These are phyloP conservation scores for Pleurotus citrinopileatus DNA, from an alignment of 768 basidiomycete genomes.

Conservation along the genomic window DNA sequence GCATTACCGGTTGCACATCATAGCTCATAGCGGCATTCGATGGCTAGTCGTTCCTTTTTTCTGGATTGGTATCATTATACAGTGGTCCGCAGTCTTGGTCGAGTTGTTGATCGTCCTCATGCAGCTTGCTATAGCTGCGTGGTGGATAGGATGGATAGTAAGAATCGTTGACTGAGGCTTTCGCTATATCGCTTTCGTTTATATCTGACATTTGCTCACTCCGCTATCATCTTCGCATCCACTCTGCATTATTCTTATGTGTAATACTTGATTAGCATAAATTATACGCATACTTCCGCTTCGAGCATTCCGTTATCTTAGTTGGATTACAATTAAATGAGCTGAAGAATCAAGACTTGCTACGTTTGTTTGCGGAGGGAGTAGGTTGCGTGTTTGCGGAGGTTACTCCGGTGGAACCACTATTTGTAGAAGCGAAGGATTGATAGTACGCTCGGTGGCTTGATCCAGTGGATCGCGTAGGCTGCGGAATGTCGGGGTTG, in stretches of 20 bases:
- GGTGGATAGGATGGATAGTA: slow-evolving; percentile 78
- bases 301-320: too few species aligned
- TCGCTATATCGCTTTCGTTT: background rate
- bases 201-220: slow-evolving; percentile 2
- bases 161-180: slow-evolving; percentile 32
- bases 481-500: slow-evolving; percentile 24
- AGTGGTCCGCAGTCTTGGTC: slow-evolving; percentile 63
- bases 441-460: background rate
- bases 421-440: background rate
- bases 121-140: slow-evolving; percentile 55
- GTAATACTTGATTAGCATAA: slow-evolving; percentile 1
- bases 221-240: slow-evolving; percentile 3
- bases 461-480: background rate
- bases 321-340: too few species aligned
- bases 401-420: background rate
- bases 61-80: slow-evolving; percentile 59
- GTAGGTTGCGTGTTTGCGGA: too few species aligned
- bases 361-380: too few species aligned
- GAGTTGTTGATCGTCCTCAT: slow-evolving; percentile 57
- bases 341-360: too few species aligned
- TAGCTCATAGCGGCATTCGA: slow-evolving; percentile 58
- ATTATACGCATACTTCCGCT: slow-evolving; percentile 5
- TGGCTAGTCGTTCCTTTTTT: slow-evolving; percentile 65
- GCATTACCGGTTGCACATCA: slow-evolving; percentile 54
- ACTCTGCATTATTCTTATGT: slow-evolving; percentile 11